Conservation (phyloP, 139 green algal species). For the Chloropicon primus region DNA sequence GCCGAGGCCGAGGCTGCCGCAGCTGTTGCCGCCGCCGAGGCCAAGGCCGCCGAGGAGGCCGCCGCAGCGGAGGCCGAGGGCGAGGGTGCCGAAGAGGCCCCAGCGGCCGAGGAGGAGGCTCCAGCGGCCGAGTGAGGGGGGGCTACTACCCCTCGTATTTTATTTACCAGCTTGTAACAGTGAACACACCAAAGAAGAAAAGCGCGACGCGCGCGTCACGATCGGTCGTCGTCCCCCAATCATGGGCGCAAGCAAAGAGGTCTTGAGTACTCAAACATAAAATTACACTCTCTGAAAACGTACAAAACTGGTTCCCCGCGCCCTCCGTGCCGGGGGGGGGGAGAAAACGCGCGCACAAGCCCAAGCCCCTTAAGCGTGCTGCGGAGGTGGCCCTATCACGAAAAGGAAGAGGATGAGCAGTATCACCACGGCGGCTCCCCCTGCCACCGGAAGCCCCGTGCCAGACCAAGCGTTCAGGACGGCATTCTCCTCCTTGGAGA, state of each 20-base stretch:
- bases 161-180: too few relatives aligned
- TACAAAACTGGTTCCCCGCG: too few relatives aligned
- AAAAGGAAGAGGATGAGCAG: not conserved
- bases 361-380: not conserved
- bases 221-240: too few relatives aligned
- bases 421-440: not conserved
- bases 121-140: not conserved
- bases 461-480: not conserved
- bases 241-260: too few relatives aligned
- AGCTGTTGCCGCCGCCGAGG: not conserved
- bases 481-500: not conserved
- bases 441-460: not conserved
- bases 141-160: too few relatives aligned
- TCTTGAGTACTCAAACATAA: too few relatives aligned
- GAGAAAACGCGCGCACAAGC: too few relatives aligned
- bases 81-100: not conserved
- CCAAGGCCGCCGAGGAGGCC: not conserved
- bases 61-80: not conserved
- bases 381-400: not conserved
- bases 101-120: not conserved
- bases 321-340: too few relatives aligned
- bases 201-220: too few relatives aligned
- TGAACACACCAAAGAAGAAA: not conserved
- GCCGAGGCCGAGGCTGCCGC: not conserved
- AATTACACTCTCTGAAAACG: too few relatives aligned